These are phyloP conservation scores for Paramyrothecium sp. DNA, from an alignment of 2,329 filamentous ascomycete species.

Conservation along the genomic window DNA sequence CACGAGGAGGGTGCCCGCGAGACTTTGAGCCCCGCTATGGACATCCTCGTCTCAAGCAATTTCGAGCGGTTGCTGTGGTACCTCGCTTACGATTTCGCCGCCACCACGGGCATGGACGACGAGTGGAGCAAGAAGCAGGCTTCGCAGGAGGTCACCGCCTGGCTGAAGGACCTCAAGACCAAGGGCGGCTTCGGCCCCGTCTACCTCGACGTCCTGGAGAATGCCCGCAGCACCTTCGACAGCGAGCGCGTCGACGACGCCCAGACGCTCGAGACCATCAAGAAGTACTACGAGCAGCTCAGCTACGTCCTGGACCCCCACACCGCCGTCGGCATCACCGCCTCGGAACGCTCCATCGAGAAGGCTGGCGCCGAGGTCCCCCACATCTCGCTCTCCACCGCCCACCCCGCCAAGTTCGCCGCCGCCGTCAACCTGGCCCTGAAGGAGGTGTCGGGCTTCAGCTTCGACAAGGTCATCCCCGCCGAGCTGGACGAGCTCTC, in stretches of 20 bases:
- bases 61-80: conserved; percentile 97
- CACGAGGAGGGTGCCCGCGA: conserved; percentile 79
- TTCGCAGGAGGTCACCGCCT: conserved; percentile 72
- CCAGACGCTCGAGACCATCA: conserved; percentile 66
- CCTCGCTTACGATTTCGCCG: conserved; percentile 72
- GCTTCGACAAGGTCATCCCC: conserved; percentile 77
- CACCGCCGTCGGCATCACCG: conserved; percentile 81
- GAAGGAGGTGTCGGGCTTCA: conserved; percentile 67
- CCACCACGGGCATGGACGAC: conserved; percentile 58
- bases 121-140: conserved; percentile 66
- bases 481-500: conserved; percentile 79
- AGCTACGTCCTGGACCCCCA: conserved; percentile 92
- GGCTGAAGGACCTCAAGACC: conserved; percentile 78
- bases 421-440: conserved; percentile 80
- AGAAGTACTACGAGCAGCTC: conserved; percentile 53
- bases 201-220: conserved; percentile 67
- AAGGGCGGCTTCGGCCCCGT: conserved; percentile 80
- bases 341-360: conserved; percentile 66
- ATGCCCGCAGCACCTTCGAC: conserved; percentile 73
- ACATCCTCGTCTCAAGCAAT: conserved; percentile 94
- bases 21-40: conserved; percentile 94
- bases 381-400: conserved; percentile 89
- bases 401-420: conserved; percentile 94
- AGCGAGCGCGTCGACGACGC: conserved; percentile 70
- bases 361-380: conserved; percentile 49